Evolutionary conservation across 495 filamentous ascomycete genomes (phyloP).

Genomic region (Hypoxylon cercidicola): DNA sequence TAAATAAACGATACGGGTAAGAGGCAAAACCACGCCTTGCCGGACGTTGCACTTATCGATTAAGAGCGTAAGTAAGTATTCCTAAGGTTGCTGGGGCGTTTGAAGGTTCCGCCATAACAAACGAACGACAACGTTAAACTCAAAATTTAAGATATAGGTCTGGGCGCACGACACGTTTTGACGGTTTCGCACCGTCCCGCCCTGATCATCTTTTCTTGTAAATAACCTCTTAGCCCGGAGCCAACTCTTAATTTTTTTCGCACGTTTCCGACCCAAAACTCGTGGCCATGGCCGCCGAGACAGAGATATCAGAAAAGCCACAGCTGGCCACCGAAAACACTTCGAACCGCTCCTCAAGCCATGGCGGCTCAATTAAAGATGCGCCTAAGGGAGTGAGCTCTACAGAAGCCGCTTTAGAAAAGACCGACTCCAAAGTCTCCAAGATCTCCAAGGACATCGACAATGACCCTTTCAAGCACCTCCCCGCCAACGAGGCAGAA

Average conservation of each 20-base stretch:
- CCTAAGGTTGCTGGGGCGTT: neutral
- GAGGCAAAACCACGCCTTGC: neutral
- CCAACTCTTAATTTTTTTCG: slow-evolving; percentile 4
- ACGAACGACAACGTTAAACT: neutral
- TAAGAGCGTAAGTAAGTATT: neutral
- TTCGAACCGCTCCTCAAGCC: slow-evolving; percentile 46
- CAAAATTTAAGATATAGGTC: slow-evolving; percentile 12
- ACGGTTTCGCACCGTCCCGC: slow-evolving; percentile 13
- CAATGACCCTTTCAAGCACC: slow-evolving; percentile 65
- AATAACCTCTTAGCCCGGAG: slow-evolving; percentile 12
- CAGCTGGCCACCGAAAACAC: slow-evolving; percentile 35
- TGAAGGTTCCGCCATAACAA: slow-evolving; percentile 5
- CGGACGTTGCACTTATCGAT: neutral
- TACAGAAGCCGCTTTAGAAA: slow-evolving; percentile 46
- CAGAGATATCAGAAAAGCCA: slow-evolving; percentile 43
- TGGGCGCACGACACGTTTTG: slow-evolving; percentile 17
- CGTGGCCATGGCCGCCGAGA: slow-evolving; percentile 39
- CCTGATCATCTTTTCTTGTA: slow-evolving; percentile 13
- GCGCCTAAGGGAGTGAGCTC: slow-evolving; percentile 23
- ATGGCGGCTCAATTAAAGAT: slow-evolving; percentile 40
- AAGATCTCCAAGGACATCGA: slow-evolving; percentile 44
- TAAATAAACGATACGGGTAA: neutral
- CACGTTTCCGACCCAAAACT: neutral
- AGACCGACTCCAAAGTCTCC: slow-evolving; percentile 63
- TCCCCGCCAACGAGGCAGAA: slow-evolving; percentile 58